Conservation (phyloP, 208 protist species). For the Crithidia thermophila region DNA sequence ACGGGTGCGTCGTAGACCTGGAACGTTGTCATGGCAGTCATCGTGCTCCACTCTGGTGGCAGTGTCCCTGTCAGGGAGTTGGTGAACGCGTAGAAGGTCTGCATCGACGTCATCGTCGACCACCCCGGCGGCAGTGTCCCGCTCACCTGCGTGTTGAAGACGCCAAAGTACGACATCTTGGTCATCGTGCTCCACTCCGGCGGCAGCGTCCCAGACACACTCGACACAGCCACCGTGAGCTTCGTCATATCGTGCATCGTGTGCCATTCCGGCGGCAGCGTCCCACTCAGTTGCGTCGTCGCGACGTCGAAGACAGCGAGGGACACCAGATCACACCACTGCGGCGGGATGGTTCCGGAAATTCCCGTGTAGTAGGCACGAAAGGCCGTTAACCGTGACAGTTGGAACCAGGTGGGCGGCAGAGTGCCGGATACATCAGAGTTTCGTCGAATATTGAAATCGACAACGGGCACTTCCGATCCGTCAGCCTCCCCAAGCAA, state of each 20-base stretch:
- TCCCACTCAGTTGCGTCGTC: neutral
- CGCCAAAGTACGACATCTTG: neutral
- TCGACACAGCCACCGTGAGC: neutral
- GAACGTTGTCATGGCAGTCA: neutral
- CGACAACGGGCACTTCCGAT: neutral
- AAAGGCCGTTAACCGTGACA: neutral
- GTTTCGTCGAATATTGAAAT: neutral
- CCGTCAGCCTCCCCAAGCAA: neutral
- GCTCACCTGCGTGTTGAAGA: neutral
- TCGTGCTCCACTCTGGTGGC: conserved; percentile 2
- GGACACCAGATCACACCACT: neutral
- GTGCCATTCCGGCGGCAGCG: neutral
- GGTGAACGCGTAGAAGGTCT: neutral
- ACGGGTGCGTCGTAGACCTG: neutral
- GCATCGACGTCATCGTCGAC: neutral
- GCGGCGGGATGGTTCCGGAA: neutral
- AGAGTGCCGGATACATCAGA: neutral
- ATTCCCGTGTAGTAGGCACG: neutral
- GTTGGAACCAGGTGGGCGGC: neutral
- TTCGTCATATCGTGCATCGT: no score
- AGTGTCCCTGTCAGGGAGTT: neutral
- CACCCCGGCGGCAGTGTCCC: neutral
- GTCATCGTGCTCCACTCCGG: conserved; percentile 7
- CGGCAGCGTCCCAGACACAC: neutral
- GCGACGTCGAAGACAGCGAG: neutral